Base-by-base conservation (phyloP, 441 rosid genomes). In the Jatropha multifida region DNA sequence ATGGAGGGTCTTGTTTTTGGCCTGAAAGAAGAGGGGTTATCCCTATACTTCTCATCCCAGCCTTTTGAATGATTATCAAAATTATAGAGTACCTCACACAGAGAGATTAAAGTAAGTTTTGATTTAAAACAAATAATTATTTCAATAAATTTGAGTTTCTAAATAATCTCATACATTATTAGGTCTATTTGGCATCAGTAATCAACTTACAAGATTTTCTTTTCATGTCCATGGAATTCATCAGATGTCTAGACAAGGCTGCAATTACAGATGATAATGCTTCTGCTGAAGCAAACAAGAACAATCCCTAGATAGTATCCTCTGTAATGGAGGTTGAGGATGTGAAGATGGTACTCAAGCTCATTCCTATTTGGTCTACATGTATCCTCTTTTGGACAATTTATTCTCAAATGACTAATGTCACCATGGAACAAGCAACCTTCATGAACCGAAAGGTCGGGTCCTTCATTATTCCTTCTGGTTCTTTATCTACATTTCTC, bases 381-480 rank as follows among this genome's bases (percentile, higher is more conserved):
- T 86, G 93, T 74, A 91, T 92, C 77, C 88, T 91, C 54, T 93
- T 92, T 74, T 92, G 96, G 97, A 92, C 97, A 62, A 81, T 89
- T 55, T 94, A 94, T 82, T 91, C 97, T 38, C 99, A 92, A 70
- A 92, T 94, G 97, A 90, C 87, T 2, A 94, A 97, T 37, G 92
- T 94, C 86, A 90, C 94, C 27, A 80, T 93, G 9, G 94, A 93
- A 75, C 97, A 94, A 84, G 93, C 96, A 13, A 85, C 90, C 38
- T 72, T 83, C 78, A 94, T 93, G 99, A 75, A 89, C 65, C 77
- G 96, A 66, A 79, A 70, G 66, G 46, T 94, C 18, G 89, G 97
- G 14, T 83, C 86, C 62, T 82, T 92, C 63, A 27, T 48, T 4
- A 56, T 94, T 75, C 96, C 97, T 32, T 73, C 97, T 0, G 97